A percentile compares a stretch with the other conserved stretches of the same genome.
Conservation (phyloP, 148 eudicot species). For the Spergularia marina region DNA sequence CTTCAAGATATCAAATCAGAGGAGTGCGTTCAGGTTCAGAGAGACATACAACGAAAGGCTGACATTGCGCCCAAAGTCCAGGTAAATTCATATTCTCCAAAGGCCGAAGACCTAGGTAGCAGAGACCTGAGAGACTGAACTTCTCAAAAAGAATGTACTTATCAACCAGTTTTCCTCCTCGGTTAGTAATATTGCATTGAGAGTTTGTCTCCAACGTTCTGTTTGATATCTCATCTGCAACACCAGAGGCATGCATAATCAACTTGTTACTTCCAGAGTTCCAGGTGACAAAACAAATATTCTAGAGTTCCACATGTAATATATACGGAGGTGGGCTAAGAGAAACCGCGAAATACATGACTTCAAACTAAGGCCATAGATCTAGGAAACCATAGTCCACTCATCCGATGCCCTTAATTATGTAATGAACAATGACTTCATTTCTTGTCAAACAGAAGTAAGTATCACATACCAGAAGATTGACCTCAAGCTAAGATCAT, state of each 20-base stretch:
- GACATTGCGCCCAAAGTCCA: constrained; percentile 61
- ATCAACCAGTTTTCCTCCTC: constrained; percentile 31
- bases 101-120: constrained; percentile 56
- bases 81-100: constrained; percentile 46
- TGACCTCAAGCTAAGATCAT: too few relatives aligned
- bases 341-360: background rate
- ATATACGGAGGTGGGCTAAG: background rate
- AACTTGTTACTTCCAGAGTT: background rate
- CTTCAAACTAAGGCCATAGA: background rate
- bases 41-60: constrained; percentile 60
- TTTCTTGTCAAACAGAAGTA: too few relatives aligned
- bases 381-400: too few relatives aligned
- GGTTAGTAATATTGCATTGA: constrained; percentile 18
- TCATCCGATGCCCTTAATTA: too few relatives aligned
- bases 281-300: background rate
- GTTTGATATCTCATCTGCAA: constrained; percentile 19
- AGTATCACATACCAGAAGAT: too few relatives aligned
- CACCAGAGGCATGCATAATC: background rate
- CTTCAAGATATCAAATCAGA: background rate
- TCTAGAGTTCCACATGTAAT: background rate
- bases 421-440: too few relatives aligned
- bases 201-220: constrained; percentile 5
- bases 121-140: constrained; percentile 53
- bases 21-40: constrained; percentile 3
- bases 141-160: constrained; percentile 56